These are phyloP conservation scores for Leccinum obscurum DNA, from an alignment of 768 basidiomycete species.

Conservation along the genomic window DNA sequence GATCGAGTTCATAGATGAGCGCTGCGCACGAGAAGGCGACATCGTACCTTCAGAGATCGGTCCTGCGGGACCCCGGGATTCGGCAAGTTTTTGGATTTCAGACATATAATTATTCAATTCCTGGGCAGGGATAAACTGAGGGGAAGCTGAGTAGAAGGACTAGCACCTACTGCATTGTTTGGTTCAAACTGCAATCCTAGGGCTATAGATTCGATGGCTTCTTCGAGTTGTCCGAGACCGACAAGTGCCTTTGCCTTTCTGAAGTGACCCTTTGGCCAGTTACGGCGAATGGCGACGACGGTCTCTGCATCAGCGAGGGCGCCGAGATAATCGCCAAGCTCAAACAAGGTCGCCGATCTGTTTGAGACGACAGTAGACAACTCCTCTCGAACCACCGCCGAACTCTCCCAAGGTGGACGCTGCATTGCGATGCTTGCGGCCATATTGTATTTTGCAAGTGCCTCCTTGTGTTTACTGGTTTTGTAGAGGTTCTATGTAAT, in stretches of 20 bases:
- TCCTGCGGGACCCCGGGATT: conserved; percentile 9
- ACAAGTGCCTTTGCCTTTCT: conserved; percentile 88
- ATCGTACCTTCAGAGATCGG: conserved; percentile 3
- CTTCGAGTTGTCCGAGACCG: conserved; percentile 63
- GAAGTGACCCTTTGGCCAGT: conserved; percentile 97
- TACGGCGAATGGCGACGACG: conserved; percentile 78
- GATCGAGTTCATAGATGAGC: neutral
- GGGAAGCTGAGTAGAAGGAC: neutral
- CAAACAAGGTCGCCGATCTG: conserved; percentile 83
- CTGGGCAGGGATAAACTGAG: conserved; percentile 20
- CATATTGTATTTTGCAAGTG: conserved; percentile 76
- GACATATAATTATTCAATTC: conserved; percentile 35
- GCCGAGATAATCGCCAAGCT: conserved; percentile 69
- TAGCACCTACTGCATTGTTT: conserved; percentile 50
- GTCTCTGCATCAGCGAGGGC: conserved; percentile 90
- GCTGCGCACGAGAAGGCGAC: neutral
- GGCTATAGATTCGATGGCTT: conserved; percentile 79
- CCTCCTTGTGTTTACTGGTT: conserved; percentile 60
- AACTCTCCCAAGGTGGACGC: conserved; percentile 89
- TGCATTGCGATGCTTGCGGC: conserved; percentile 76
- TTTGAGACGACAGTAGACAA: conserved; percentile 89
- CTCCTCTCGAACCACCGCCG: conserved; percentile 83
- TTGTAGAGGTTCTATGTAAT: conserved; percentile 73
- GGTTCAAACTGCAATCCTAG: conserved; percentile 88
- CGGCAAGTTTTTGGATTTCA: conserved; percentile 29